Conservation (phyloP, 2,329 filamentous ascomycete genomes). For the Pyrenochaeta sp. region DNA sequence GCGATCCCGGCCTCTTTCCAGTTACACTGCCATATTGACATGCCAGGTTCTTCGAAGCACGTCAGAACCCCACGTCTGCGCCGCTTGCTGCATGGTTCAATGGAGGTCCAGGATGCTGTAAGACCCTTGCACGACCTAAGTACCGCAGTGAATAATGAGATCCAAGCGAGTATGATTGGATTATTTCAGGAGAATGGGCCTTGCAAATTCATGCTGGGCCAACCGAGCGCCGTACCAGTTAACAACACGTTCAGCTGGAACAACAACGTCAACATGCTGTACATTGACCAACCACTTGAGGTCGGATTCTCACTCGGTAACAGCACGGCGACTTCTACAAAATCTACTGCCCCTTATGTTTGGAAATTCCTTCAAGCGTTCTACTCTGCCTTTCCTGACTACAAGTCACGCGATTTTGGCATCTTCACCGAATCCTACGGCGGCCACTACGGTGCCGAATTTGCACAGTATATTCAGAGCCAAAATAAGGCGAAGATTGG, state of each 20-base stretch:
- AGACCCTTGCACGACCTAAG: neutral
- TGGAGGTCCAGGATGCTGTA: constrained; percentile 33
- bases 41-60: constrained; percentile 60
- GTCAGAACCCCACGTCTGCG: constrained; percentile 58
- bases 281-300: constrained; percentile 71
- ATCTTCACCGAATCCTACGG: constrained; percentile 64
- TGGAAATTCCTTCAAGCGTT: constrained; percentile 67
- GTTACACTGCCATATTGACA: neutral
- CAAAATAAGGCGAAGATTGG: constrained; percentile 49
- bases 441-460: constrained; percentile 64
- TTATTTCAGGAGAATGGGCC: constrained; percentile 60
- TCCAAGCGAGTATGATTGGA: constrained; percentile 58
- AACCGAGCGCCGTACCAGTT: constrained; percentile 19
- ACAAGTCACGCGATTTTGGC: constrained; percentile 56
- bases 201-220: constrained; percentile 52
- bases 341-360: constrained; percentile 62
- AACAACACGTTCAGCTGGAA: constrained; percentile 40
- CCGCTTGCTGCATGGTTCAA: constrained; percentile 66
- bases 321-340: constrained; percentile 60
- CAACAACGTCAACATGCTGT: constrained; percentile 57
- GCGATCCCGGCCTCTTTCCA: neutral
- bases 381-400: constrained; percentile 62
- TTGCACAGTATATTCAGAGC: constrained; percentile 53
- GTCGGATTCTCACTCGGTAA: constrained; percentile 68
- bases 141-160: neutral